A percentile compares a stretch with the other conserved stretches of the same genome.
Conservation (phyloP, 2,329 filamentous ascomycete species). For the Anthostomella pinea region DNA sequence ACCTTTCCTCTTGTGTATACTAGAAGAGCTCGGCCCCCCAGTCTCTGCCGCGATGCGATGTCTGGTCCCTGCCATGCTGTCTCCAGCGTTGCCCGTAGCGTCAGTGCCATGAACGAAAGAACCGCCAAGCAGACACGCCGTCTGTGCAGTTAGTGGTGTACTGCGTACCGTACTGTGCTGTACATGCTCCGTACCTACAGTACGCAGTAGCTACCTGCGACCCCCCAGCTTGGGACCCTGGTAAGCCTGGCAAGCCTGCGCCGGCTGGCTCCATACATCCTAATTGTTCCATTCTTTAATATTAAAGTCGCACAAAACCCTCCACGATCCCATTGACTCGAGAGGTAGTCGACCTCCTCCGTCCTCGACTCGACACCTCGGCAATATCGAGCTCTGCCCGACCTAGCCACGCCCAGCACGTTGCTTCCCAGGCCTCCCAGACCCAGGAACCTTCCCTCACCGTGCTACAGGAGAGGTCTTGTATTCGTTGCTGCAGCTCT, state of each 20-base stretch:
- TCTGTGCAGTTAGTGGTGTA: slow-evolving; percentile 28
- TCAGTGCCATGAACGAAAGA: slow-evolving; percentile 29
- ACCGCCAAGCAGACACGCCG: slow-evolving; percentile 31
- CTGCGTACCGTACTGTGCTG: slow-evolving; percentile 21
- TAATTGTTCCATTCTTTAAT: slow-evolving; percentile 34
- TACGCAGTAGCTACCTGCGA: too few species aligned
- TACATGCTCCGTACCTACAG: slow-evolving; percentile 24
- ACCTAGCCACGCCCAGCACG: slow-evolving; percentile 27
- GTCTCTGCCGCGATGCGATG: slow-evolving; percentile 13
- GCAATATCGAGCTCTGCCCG: slow-evolving; percentile 28
- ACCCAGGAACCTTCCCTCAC: slow-evolving; percentile 26
- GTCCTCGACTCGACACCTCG: slow-evolving; percentile 28
- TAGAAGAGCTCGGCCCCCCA: too few species aligned
- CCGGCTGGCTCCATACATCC: slow-evolving; percentile 28
- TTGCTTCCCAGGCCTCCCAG: slow-evolving; percentile 27
- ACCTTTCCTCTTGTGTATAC: slow-evolving; percentile 10
- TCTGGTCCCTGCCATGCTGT: slow-evolving; percentile 22
- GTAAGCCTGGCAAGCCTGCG: slow-evolving; percentile 12
- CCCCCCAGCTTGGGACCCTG: slow-evolving; percentile 10
- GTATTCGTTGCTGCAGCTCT: slow-evolving; percentile 44
- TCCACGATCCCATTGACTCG: slow-evolving; percentile 31
- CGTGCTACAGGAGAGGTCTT: slow-evolving; percentile 33
- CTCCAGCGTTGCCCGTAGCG: slow-evolving; percentile 22
- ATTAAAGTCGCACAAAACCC: slow-evolving; percentile 37
- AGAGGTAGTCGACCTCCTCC: slow-evolving; percentile 29